phyloP scores from a whole-genome alignment of 1,284 basidiomycete species.

The Trichosporon sp. region DNA sequence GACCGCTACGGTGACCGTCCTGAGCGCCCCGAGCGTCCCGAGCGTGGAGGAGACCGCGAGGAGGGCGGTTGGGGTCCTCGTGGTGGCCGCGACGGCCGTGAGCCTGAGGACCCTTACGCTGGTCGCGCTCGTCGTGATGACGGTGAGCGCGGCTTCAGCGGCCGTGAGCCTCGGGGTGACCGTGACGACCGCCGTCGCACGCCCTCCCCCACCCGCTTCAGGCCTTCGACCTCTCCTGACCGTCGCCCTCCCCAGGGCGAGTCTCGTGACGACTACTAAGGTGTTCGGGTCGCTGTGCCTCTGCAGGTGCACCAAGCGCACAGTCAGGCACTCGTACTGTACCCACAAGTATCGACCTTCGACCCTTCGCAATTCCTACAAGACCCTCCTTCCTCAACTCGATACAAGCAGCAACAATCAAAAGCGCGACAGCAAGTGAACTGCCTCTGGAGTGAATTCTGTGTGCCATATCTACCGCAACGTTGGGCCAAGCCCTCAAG shows the following conservation, averaged over 20 bases:
- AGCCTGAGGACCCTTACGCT: constrained; percentile 36
- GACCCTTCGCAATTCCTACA: not conserved
- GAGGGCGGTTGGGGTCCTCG: constrained; percentile 1
- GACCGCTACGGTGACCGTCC: constrained; percentile 23
- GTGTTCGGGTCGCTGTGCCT: not conserved
- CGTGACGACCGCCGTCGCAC: constrained; percentile 17
- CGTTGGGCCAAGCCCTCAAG: constrained; percentile 6
- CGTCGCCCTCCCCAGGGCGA: constrained; percentile 24
- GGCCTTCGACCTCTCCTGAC: constrained; percentile 37
- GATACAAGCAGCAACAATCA: not conserved
- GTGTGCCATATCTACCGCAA: constrained; percentile 1
- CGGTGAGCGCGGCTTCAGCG: constrained; percentile 12
- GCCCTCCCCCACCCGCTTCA: constrained; percentile 23
- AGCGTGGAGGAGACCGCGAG: constrained; percentile 13
- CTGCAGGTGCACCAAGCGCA: not conserved
- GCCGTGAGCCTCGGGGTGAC: constrained; percentile 1
- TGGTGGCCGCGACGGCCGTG: constrained; percentile 19
- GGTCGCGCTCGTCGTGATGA: constrained; percentile 35
- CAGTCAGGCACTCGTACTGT: not conserved
- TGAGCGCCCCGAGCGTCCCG: constrained; percentile 26
- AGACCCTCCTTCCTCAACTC: not conserved
- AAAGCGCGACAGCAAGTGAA: not conserved
- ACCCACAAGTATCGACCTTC: not conserved
- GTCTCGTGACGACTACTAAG: not conserved
- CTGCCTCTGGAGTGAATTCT: not conserved